phyloP scores from a whole-genome alignment of 441 rosid species.

The Pelargonium australe region DNA sequence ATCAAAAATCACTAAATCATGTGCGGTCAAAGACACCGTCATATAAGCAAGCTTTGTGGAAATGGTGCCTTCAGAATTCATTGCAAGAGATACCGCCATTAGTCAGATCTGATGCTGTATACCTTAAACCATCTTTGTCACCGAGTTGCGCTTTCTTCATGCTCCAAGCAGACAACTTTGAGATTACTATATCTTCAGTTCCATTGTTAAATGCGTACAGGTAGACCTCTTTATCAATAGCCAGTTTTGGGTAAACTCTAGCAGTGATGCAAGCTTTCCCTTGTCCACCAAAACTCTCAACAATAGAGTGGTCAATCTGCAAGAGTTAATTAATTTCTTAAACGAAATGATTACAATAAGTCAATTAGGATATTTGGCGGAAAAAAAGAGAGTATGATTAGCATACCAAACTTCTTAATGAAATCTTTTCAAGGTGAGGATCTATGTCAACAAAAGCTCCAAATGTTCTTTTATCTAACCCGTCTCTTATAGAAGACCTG shows the following conservation, averaged over 20 bases:
- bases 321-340: not conserved
- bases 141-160: constrained; percentile 1
- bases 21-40: not conserved
- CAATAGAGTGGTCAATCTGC: constrained; percentile 16
- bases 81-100: not conserved
- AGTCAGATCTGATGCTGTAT: constrained; percentile 4
- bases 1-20: not conserved
- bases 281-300: not conserved
- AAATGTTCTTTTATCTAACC: constrained; percentile 6
- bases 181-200: not conserved
- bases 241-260: constrained; percentile 7
- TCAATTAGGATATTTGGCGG: not conserved
- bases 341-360: not conserved
- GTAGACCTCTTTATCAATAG: not conserved
- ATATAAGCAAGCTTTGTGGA: not conserved
- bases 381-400: not conserved
- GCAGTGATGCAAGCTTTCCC: constrained; percentile 4
- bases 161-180: not conserved
- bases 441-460: constrained; percentile 3
- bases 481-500: constrained; percentile 2
- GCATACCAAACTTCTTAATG: constrained; percentile 5
- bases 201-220: constrained; percentile 9
- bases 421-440: constrained; percentile 1
- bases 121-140: not conserved
- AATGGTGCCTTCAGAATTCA: not conserved